phyloP scores from a whole-genome alignment of 805 yeast species.

The Dipodascus geniculatus region DNA sequence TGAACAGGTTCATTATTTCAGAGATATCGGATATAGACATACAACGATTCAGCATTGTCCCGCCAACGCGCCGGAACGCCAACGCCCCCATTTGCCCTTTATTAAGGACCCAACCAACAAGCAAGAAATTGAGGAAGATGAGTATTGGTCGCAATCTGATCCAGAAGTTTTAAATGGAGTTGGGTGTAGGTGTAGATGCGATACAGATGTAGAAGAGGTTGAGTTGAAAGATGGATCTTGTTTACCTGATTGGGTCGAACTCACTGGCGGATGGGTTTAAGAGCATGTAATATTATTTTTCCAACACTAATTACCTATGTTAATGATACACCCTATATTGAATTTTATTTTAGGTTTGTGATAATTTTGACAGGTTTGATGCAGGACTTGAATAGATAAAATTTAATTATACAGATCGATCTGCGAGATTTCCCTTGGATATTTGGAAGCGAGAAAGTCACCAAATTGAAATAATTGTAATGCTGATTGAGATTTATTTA shows the following conservation, averaged over 20 bases:
- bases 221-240: constrained; percentile 26
- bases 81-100: constrained; percentile 29
- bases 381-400: not conserved
- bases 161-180: constrained; percentile 35
- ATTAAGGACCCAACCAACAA: constrained; percentile 26
- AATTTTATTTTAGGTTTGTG: not conserved
- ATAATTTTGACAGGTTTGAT: not conserved
- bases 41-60: constrained; percentile 81
- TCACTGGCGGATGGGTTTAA: constrained; percentile 22
- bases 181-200: constrained; percentile 86
- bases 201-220: constrained; percentile 27
- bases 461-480: too few relatives aligned
- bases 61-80: constrained; percentile 41
- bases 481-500: too few relatives aligned
- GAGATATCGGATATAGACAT: constrained; percentile 87
- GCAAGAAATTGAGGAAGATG: constrained; percentile 25
- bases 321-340: not conserved
- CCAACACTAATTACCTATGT: not conserved
- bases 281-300: not conserved
- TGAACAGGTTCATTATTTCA: constrained; percentile 72
- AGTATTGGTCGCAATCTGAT: constrained; percentile 30
- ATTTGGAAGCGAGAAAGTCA: too few relatives aligned
- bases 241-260: constrained; percentile 23
- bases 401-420: too few relatives aligned
- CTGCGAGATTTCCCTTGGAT: too few relatives aligned